Evolutionary conservation across 2,329 filamentous ascomycete species (phyloP), one percentile per base, ranked within the genome.

Genomic region (Exophiala mesophila): DNA sequence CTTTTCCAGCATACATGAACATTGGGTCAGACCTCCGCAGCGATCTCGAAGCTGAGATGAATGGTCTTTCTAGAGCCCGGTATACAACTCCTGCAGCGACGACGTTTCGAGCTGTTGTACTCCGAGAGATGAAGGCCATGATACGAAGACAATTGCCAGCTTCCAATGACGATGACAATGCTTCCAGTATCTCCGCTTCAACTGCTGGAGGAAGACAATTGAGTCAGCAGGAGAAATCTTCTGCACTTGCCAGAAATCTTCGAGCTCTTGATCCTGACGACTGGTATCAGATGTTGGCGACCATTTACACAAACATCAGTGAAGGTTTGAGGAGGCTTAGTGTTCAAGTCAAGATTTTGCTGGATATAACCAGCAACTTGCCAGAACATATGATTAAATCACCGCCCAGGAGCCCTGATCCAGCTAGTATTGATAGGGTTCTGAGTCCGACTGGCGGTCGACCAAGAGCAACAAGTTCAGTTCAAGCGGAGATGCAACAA

Each of bases 101-200:
- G 28, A 80, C 82, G 0, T 97, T 92, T 63, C 80, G 90, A 52
- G 88, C 94, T 29, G 77, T 85, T 1, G 80, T 94, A 9, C 69
- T 94, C 49, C 82, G 85, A 36, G 92, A 98, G 63, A 83, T 97
- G 61, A 85, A 90, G 56, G 81, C 78, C 23, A 71, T 97, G 36
- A 90, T 98, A 36, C 78, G 88, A 40, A 79, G 81, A 44, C 85
- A 90, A 17, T 72, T 98, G 28, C 92, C 92, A 1, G 95, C 88
- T 58, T 94, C 90, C 8, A 92, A 80, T 55, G 92, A 98, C 47
- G 90, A 97, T 54, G 92, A 98, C 59, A 86, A 83, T 48, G 87
- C 92, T 60, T 94, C 88, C 0, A 83, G 90, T 69, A 82, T 90
- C 65, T 89, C 89, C 1, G 76, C 82, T 1, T 94, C 89, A 3